Evolutionary conservation across 2,329 filamentous ascomycete genomes (phyloP), one percentile per base, ranked within the genome.

Genomic region (Colletotrichum coccodes): DNA sequence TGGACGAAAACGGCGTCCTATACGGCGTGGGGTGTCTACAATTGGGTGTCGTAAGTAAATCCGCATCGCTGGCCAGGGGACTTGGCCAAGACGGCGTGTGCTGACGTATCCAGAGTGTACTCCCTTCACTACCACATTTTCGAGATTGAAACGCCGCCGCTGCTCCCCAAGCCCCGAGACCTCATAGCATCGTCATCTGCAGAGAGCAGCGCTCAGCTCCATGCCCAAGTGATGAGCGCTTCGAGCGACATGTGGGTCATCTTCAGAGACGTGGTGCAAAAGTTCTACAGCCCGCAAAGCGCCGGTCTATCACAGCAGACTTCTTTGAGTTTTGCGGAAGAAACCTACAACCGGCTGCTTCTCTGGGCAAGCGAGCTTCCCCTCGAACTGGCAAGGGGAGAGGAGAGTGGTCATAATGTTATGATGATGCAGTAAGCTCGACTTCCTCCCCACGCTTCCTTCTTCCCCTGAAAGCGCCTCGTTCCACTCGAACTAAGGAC

Each of bases 1-100:
- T 68, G 65, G 65, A 52, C 28, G 5, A 40, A 38, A 18, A 47
- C 60, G 8, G 65, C 61, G 4, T 72, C 71, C 2, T 75, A 75
- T n/a, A 77, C 76, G 3, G 75, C 78, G 0, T 79, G 78, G 78
- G 77, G 78, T 1, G 68, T 73, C 1, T 72, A 71, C 28, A 73
- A 71, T 7, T 72, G 70, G 71, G 57, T 65, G 7, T 59, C 47
- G 65, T 68, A 1, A 59, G 65, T 68, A 7, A 14, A 4, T 4
- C 14, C 9, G n/a, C 18, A 2, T 16, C 5, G 4, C 21, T 7
- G 16, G 23, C 11, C 9, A 26, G 11, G 9, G 16, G 5, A n/a
- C 23, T 28, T n/a, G n/a, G 18, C 18, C 26, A n/a, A 28, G 12
- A 2, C 11, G 6, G 14, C 30, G 7, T 32, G 49, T 16, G 14